phyloP scores from a whole-genome alignment of 441 rosid species.

The Syzygium malaccense region DNA sequence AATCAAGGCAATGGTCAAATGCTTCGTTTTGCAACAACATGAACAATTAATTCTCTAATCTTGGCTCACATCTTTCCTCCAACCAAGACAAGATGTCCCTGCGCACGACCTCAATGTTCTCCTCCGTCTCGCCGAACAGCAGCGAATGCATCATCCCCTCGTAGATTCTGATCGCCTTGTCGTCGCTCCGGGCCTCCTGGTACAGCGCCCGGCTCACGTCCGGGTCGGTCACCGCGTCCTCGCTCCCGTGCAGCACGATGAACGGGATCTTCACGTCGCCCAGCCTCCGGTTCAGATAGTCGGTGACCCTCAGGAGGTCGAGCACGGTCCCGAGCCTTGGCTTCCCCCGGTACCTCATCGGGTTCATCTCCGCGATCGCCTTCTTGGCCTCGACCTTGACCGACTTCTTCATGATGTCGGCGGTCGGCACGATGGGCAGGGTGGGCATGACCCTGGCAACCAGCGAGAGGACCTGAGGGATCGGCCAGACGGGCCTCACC shows the following conservation, averaged over 20 bases:
- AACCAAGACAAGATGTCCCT: conserved; percentile 55
- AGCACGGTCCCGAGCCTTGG: conserved; percentile 79
- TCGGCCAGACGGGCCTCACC: conserved; percentile 74
- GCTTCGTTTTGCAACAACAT: not conserved
- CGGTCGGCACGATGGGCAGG: conserved; percentile 64
- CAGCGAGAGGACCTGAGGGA: conserved; percentile 38
- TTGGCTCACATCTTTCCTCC: conserved; percentile 33
- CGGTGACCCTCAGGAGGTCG: conserved; percentile 71
- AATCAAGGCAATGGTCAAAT: not conserved
- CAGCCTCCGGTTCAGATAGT: conserved; percentile 36
- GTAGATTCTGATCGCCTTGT: conserved; percentile 64
- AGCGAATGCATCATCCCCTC: conserved; percentile 84
- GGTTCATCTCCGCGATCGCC: conserved; percentile 48
- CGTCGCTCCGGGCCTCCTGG: conserved; percentile 44
- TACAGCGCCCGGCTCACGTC: conserved; percentile 61
- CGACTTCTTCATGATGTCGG: conserved; percentile 47
- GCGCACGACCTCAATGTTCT: conserved; percentile 47
- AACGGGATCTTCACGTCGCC: conserved; percentile 59
- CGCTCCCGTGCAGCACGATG: conserved; percentile 70
- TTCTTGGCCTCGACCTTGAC: conserved; percentile 62
- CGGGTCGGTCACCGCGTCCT: conserved; percentile 83
- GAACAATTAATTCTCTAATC: too few species aligned
- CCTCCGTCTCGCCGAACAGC: conserved; percentile 70
- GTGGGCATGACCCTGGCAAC: conserved; percentile 69
- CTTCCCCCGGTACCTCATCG: conserved; percentile 57